Evolutionary conservation across 208 protist species (phyloP), one percentile per base, ranked within the genome.

Genomic region (Borovskyia barvae): DNA sequence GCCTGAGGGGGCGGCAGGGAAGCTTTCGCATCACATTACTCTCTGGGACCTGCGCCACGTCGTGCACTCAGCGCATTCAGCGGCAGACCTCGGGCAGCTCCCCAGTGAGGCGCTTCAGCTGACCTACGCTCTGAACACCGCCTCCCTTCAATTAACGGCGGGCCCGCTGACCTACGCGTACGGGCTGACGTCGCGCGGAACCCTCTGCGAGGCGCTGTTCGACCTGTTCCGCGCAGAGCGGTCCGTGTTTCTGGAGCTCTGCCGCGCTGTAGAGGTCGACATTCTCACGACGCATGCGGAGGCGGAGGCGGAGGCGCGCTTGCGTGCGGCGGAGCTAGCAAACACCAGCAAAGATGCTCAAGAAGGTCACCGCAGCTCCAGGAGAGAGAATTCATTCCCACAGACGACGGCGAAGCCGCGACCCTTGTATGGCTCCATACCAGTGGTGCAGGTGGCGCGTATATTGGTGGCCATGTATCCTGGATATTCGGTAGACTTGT

Each of bases 391-490:
- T 7, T 3, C 15, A n/a, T n/a, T n/a, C n/a, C n/a, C n/a, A n/a
- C n/a, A n/a, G n/a, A n/a, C n/a, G n/a, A n/a, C n/a, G n/a, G n/a
- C n/a, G n/a, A n/a, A n/a, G n/a, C n/a, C n/a, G n/a, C n/a, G n/a
- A n/a, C 47, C 46, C 1, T 28, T 49, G 35, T 48, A 35, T 11
- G 85, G 81, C 49, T 64, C 68, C 25, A 66, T 92, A n/a, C 79
- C 85, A 11, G 54, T 72, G n/a, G 72, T 74, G 20, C 73, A 88
- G 33, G 56, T 92, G 41, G 72, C 75, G 4, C 66, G 61, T 24
- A 50, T 87, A n/a, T 54, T 92, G 4, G 61, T 71, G 39, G 62
- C 69, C 50, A 86, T 92, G 76, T 92, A 83, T 66, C 85, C 85
- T 12, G 72, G 67, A 42, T 92, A 92, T 60, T 28, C 82, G 12